Evolutionary conservation across 441 rosid genomes (phyloP), one percentile per base, ranked within the genome.

Genomic region (Hypseocharis bilobata): DNA sequence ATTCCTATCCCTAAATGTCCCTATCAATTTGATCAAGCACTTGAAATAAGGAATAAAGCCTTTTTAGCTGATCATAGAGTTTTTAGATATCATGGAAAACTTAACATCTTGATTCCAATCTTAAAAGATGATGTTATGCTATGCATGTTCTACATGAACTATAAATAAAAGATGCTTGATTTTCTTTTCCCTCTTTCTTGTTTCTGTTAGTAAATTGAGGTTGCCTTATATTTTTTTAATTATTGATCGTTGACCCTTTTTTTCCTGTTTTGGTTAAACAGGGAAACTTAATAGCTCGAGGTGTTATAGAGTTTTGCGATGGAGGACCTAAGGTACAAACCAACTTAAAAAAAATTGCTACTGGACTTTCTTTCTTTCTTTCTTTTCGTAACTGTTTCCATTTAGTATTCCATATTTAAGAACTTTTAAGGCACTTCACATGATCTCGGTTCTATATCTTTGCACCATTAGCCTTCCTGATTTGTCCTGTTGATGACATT

Each of bases 241-340:
- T 54, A 19, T 19, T 57, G 36, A 52, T 22, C 34, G 30, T 7
- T n/a, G 0, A 27, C 57, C 49, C 65, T 40, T 49, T 3, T 60
- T 61, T 58, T 16, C 32, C 7, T 47, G 60, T 19, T 57, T 64
- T 77, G 38, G 63, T 44, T 63, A 44, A 69, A 75, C 89, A 92
- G 96, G 97, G 98, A 13, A 90, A 85, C 74, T 73, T 92, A 67
- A 87, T 92, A 32, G 96, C 82, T 26, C 88, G 92, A 55, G 96
- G 89, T n/a, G 85, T 92, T 63, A 34, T 90, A 29, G 86, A 92
- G 82, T 84, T 84, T 67, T 92, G 96, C 60, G 85, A 87, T 1
- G 96, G 80, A 63, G 91, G 82, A 38, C 96, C 96, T 64, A 91
- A 81, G 32, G 92, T 88, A 75, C 78, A 83, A 64, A 58, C 51